phyloP scores from a whole-genome alignment of 208 protist species.

The Angomonas deanei region DNA sequence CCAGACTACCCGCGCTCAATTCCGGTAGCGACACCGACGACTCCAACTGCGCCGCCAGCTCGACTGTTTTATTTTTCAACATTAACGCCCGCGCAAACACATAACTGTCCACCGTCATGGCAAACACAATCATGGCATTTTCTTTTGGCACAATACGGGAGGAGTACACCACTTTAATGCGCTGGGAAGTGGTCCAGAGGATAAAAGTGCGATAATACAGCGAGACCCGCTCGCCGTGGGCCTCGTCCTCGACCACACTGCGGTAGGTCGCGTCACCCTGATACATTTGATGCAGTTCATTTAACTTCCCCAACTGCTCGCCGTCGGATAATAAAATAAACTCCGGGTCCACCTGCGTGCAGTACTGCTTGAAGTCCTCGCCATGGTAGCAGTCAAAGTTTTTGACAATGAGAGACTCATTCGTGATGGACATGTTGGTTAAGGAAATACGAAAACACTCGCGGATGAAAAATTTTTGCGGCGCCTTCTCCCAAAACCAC shows the following conservation, averaged over 20 bases:
- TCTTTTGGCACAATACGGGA: conserved; percentile 80
- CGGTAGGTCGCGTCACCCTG: conserved; percentile 50
- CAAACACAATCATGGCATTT: conserved; percentile 81
- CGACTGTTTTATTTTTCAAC: conserved; percentile 31
- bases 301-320: conserved; percentile 70
- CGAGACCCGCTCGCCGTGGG: conserved; percentile 45
- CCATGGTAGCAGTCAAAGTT: conserved; percentile 71
- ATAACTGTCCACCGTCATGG: conserved; percentile 52
- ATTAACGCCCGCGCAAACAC: conserved; percentile 56
- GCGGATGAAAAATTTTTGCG: conserved; percentile 78
- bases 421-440: conserved; percentile 25
- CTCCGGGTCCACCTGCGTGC: conserved; percentile 68
- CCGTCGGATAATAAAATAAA: conserved; percentile 87
- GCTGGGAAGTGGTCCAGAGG: conserved; percentile 51
- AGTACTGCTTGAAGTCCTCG: conserved; percentile 50
- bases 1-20: conserved; percentile 28
- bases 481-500: conserved; percentile 76
- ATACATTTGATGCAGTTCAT: conserved; percentile 49
- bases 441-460: conserved; percentile 57
- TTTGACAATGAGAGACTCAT: conserved; percentile 35
- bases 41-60: conserved; percentile 25
- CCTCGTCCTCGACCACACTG: conserved; percentile 70
- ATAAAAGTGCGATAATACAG: conserved; percentile 80
- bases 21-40: conserved; percentile 21
- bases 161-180: conserved; percentile 78